Base-by-base conservation (phyloP, 441 rosid species). In the Bruguiera hainesii region DNA sequence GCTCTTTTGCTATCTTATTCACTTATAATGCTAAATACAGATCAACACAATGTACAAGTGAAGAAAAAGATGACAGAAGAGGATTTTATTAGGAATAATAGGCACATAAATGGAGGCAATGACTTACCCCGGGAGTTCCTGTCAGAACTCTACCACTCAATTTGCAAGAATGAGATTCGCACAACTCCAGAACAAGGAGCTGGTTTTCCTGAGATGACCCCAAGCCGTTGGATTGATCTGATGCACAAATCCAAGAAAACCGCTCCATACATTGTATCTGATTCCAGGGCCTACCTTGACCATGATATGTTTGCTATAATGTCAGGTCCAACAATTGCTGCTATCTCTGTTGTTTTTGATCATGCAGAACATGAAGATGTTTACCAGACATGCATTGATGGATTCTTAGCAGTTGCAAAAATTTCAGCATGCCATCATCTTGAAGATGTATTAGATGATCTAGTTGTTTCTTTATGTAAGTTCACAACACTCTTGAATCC, bases 11-110 rank as follows among this genome's bases (percentile, higher is more conserved):
- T 92, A 80, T 90, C 98, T n/a, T 95, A 92, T 73, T 92, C 99
- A 26, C 81, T 95, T 71, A 95, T 95, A 68, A 0, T 95, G 85
- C 98, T 95, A 30, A 95, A 95, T 76, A 90, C 97, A 15, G 98
- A 95, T 78, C 99, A 85, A 68, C 99, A 95, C 76, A 92, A 95
- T 78, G 78, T 76, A 42, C 98, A 95, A 79, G 97, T 92, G 59
- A 95, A 86, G 87, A 95, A 88, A 78, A 95, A 90, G 81, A 95
- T 95, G 99, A 86, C 98, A 5, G 97, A 92, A 76, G 97, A 86
- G 37, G 99, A 90, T 78, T 95, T 95, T 70, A 87, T 95, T 60
- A 85, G 95, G 65, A 95, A 95, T 75, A 95, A 90, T 80, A 81
- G 98, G 73, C 78, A 53, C 61, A 92, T 89, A 73, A 95, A 95